Evolutionary conservation across 805 yeast genomes (phyloP).

Genomic region (Hanseniaspora nectarophila): DNA sequence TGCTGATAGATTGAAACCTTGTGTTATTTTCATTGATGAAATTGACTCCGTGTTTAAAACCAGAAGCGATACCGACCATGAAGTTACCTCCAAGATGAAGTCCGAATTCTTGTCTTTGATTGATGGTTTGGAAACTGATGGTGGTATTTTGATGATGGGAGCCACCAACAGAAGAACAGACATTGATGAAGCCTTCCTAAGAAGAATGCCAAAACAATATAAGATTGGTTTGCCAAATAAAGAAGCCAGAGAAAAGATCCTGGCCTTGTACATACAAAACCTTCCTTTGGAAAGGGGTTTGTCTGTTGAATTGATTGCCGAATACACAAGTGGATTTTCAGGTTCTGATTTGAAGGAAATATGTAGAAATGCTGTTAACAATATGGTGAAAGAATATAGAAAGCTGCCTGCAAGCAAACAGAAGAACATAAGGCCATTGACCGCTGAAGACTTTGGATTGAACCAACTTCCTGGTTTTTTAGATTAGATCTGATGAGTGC

Average conservation of each 20-base stretch:
- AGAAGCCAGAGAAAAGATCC: conserved; percentile 56
- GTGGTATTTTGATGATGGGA: conserved; percentile 77
- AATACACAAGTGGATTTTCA: conserved; percentile 59
- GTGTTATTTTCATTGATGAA: conserved; percentile 90
- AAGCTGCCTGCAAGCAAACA: conserved; percentile 25
- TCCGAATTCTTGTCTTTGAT: conserved; percentile 96
- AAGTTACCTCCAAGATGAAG: conserved; percentile 84
- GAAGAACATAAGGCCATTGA: conserved; percentile 27
- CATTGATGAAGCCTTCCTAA: conserved; percentile 80
- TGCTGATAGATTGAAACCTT: conserved; percentile 82
- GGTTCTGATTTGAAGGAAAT: conserved; percentile 88
- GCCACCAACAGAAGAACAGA: conserved; percentile 90
- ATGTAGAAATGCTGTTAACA: conserved; percentile 86
- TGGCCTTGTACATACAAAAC: conserved; percentile 54
- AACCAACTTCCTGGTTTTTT: neutral
- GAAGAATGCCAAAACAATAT: conserved; percentile 87
- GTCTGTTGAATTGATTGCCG: conserved; percentile 48
- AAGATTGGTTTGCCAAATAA: conserved; percentile 61
- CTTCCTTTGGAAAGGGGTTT: conserved; percentile 51
- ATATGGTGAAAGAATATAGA: conserved; percentile 78
- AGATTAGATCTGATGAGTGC: neutral
- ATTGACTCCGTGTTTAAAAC: conserved; percentile 89
- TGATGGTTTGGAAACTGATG: conserved; percentile 79
- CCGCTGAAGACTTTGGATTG: conserved; percentile 3
- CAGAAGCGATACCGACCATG: conserved; percentile 75